Percentiles rank a stretch among this genome's conserved stretches.
phyloP scores from a whole-genome alignment of 768 basidiomycete species.

The Mycena belliarum region DNA sequence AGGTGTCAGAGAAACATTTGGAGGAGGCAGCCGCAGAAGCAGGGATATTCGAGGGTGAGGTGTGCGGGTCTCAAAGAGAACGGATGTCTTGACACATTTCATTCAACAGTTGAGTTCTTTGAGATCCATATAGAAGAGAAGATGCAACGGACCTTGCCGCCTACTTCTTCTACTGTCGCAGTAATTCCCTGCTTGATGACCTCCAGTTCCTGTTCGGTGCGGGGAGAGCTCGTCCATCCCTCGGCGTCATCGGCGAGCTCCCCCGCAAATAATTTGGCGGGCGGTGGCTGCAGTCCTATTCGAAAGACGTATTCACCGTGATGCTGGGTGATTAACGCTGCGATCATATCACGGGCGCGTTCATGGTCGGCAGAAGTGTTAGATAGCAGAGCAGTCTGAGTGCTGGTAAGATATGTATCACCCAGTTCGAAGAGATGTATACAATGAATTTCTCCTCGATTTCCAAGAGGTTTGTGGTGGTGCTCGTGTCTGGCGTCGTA shows the following conservation, averaged over 20 bases:
- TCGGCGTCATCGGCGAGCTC: constrained; percentile 48
- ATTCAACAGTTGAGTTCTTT: not conserved
- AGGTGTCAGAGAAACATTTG: constrained; percentile 73
- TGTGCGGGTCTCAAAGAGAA: constrained; percentile 49
- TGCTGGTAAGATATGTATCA: constrained; percentile 1
- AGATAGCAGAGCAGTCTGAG: constrained; percentile 49
- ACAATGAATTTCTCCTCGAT: constrained; percentile 60
- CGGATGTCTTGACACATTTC: constrained; percentile 46
- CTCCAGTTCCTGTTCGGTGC: constrained; percentile 55
- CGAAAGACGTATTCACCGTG: constrained; percentile 77
- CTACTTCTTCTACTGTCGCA: constrained; percentile 68
- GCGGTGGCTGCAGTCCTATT: constrained; percentile 69
- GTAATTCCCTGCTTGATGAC: constrained; percentile 44
- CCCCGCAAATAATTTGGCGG: constrained; percentile 53
- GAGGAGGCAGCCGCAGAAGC: constrained; percentile 74
- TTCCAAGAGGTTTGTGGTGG: constrained; percentile 39
- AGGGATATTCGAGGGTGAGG: constrained; percentile 58
- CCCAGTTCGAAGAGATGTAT: constrained; percentile 11
- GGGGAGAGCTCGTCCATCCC: constrained; percentile 55
- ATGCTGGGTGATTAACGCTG: constrained; percentile 63
- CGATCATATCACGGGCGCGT: constrained; percentile 62
- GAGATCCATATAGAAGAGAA: not conserved
- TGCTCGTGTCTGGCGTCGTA: constrained; percentile 17
- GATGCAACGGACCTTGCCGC: constrained; percentile 61
- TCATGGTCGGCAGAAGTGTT: constrained; percentile 45